A percentile compares a stretch with the other conserved stretches of the same genome.
Conservation (phyloP, 2,329 filamentous ascomycete genomes). For the Coniella vitis region DNA sequence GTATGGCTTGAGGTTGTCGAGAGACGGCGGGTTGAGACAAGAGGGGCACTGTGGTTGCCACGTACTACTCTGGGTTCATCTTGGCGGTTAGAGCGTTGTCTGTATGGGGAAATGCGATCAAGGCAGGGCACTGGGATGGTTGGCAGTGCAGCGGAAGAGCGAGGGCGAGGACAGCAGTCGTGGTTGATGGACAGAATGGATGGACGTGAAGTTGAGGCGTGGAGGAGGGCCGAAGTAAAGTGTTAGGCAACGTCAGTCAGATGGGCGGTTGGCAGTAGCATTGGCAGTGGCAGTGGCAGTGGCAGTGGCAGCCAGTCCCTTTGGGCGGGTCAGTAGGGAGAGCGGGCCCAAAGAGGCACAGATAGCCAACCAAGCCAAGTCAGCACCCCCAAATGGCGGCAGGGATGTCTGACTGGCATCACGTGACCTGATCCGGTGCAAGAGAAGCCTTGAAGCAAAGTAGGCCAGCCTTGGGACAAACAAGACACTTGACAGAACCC, state of each 20-base stretch:
- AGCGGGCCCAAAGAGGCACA: neutral
- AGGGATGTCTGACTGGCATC: neutral
- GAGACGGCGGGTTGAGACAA: constrained; percentile 6
- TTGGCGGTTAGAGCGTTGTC: constrained; percentile 36
- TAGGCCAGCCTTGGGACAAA: too few relatives aligned
- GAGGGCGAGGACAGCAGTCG: constrained; percentile 7
- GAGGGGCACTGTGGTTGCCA: constrained; percentile 27
- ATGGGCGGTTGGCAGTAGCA: neutral
- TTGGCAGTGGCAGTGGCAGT: neutral
- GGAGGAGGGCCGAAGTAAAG: constrained; percentile 13
- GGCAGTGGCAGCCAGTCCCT: too few relatives aligned
- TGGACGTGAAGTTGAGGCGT: constrained; percentile 14
- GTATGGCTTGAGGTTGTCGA: constrained; percentile 11
- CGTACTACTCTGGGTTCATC: constrained; percentile 93
- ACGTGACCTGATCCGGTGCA: neutral
- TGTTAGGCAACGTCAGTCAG: constrained; percentile 15
- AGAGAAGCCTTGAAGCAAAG: too few relatives aligned
- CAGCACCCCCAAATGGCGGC: neutral
- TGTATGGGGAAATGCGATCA: neutral
- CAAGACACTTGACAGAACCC: too few relatives aligned
- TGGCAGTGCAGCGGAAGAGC: constrained; percentile 9
- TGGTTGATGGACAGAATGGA: constrained; percentile 16
- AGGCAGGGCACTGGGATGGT: constrained; percentile 10
- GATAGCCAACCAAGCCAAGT: too few relatives aligned
- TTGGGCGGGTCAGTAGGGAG: neutral